phyloP scores from a whole-genome alignment of 768 basidiomycete species.

The Auricularia heimuer region DNA sequence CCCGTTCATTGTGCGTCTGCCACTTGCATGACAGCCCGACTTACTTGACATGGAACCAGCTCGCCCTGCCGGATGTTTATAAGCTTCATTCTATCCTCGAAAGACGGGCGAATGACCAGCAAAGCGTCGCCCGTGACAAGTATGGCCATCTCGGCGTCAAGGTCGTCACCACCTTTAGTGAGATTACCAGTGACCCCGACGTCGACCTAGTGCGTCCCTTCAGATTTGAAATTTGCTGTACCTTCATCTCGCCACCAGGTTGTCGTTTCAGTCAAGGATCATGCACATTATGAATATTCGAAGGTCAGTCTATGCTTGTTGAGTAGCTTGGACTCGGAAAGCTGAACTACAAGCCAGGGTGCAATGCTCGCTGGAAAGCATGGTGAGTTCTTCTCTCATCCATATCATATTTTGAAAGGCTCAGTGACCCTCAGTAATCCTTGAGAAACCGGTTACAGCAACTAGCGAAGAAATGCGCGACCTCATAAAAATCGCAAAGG shows the following conservation, averaged over 20 bases:
- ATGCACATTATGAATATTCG: conserved; percentile 60
- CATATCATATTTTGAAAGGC: background rate
- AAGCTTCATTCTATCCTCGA: conserved; percentile 63
- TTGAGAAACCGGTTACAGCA: conserved; percentile 71
- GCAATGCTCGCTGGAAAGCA: background rate
- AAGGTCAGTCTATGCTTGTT: conserved; percentile 25
- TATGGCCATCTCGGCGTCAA: conserved; percentile 35
- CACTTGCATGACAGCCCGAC: background rate
- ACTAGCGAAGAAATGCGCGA: conserved; percentile 48
- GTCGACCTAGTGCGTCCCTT: conserved; percentile 43
- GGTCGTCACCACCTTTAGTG: conserved; percentile 51
- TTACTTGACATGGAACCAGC: conserved; percentile 7
- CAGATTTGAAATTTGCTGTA: background rate
- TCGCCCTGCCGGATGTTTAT: conserved; percentile 63
- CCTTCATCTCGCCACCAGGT: background rate
- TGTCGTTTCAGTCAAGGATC: conserved; percentile 60
- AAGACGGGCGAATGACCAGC: conserved; percentile 43
- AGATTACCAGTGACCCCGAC: conserved; percentile 49
- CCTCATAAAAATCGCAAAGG: conserved; percentile 47
- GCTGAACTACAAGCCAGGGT: background rate
- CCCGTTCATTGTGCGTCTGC: conserved; percentile 20
- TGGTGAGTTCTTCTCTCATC: background rate
- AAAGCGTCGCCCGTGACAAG: conserved; percentile 37
- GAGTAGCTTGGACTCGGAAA: background rate
- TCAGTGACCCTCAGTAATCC: conserved; percentile 36